Percentiles rank a stretch among this genome's conserved stretches.
Evolutionary conservation across 2,329 filamentous ascomycete genomes (phyloP).

Genomic region (Cryphonectria nitschkei): DNA sequence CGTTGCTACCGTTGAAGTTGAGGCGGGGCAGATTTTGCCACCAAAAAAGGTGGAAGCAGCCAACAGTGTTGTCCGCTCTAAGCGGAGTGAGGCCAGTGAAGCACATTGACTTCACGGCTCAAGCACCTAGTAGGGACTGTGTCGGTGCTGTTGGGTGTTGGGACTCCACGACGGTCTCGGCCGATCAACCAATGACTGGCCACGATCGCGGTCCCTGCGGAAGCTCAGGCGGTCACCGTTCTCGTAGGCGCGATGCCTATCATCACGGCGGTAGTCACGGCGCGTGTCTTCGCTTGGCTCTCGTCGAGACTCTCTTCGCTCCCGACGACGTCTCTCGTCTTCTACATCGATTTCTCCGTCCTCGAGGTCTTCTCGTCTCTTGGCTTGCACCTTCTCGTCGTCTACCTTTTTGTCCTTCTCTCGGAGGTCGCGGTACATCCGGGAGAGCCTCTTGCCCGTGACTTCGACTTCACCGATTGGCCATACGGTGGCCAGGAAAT

Average conservation of each 20-base stretch:
- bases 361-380: slow-evolving; percentile 40
- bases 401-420: slow-evolving; percentile 39
- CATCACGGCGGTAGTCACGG: slow-evolving; percentile 37
- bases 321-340: slow-evolving; percentile 37
- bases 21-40: background rate
- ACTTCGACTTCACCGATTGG: slow-evolving; percentile 43
- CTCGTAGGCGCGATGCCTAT: slow-evolving; percentile 37
- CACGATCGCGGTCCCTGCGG: slow-evolving; percentile 35
- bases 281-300: slow-evolving; percentile 34
- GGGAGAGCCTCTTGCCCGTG: slow-evolving; percentile 41
- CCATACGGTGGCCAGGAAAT: slow-evolving; percentile 45
- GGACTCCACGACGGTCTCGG: slow-evolving; percentile 36
- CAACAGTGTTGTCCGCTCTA: background rate
- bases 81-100: background rate
- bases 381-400: slow-evolving; percentile 33
- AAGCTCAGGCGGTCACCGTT: slow-evolving; percentile 39
- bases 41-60: background rate
- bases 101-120: background rate
- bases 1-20: background rate
- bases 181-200: slow-evolving; percentile 31
- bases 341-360: slow-evolving; percentile 45
- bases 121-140: slow-evolving; percentile 36
- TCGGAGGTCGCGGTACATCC: slow-evolving; percentile 42
- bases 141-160: slow-evolving; percentile 36
- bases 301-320: slow-evolving; percentile 24